Evolutionary conservation across 2,329 filamentous ascomycete genomes (phyloP).

Genomic region (Myriosclerotinia curreyana): DNA sequence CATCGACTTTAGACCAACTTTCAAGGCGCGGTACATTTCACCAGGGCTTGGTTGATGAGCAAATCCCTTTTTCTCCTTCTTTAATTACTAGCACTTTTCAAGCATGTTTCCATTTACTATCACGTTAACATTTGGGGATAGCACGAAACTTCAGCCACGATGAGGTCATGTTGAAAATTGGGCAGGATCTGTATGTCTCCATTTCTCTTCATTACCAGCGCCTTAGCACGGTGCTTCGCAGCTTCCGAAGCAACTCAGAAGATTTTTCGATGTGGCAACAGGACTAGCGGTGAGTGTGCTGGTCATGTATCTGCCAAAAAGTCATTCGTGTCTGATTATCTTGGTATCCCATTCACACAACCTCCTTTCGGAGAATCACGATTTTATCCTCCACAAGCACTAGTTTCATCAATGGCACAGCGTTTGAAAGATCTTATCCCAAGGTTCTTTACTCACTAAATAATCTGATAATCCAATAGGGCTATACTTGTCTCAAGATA

Average conservation of each 20-base stretch:
- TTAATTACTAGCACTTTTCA: no score
- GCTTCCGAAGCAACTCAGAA: not conserved
- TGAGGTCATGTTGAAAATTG: not conserved
- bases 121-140: no score
- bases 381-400: conserved; percentile 36
- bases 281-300: conserved; percentile 32
- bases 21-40: no score
- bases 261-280: conserved; percentile 14
- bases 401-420: conserved; percentile 28
- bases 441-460: not conserved
- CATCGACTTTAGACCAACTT: no score
- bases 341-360: conserved; percentile 44
- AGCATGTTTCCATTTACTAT: no score
- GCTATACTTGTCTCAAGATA: conserved; percentile 7
- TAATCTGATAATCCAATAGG: not conserved
- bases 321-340: conserved; percentile 39
- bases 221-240: not conserved
- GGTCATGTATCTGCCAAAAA: conserved; percentile 32
- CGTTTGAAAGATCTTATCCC: conserved; percentile 28
- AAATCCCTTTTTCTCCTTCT: no score
- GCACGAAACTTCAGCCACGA: no score
- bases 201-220: not conserved
- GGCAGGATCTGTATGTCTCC: not conserved
- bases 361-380: conserved; percentile 43
- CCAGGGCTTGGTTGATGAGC: no score